phyloP scores from a whole-genome alignment of 805 yeast genomes.

The Zygotorulaspora danielsina region DNA sequence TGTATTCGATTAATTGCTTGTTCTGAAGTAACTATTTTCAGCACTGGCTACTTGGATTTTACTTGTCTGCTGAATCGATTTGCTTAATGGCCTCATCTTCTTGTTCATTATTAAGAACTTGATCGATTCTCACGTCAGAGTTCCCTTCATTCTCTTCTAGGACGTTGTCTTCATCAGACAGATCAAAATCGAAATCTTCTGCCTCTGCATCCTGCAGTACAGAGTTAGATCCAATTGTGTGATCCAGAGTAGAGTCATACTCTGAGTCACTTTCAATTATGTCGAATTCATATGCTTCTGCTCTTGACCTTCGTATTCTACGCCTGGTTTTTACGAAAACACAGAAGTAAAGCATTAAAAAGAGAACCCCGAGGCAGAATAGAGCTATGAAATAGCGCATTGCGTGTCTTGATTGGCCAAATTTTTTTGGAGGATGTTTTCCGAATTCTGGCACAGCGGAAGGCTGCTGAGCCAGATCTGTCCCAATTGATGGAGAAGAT shows the following conservation, averaged over 20 bases:
- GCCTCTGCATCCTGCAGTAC: constrained; percentile 18
- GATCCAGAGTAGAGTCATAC: constrained; percentile 32
- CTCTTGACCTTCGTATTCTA: constrained; percentile 52
- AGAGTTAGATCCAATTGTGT: constrained; percentile 15
- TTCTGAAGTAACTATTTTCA: too few relatives aligned
- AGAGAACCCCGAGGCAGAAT: constrained; percentile 53
- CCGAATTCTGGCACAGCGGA: constrained; percentile 15
- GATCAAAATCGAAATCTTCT: constrained; percentile 34
- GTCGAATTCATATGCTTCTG: constrained; percentile 72
- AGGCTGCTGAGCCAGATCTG: background rate
- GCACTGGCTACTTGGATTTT: too few relatives aligned
- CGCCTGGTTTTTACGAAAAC: constrained; percentile 41
- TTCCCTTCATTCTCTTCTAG: constrained; percentile 4
- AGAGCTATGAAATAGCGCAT: constrained; percentile 60
- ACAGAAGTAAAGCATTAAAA: constrained; percentile 43
- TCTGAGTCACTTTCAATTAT: constrained; percentile 62
- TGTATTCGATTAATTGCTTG: too few relatives aligned
- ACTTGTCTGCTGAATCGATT: too few relatives aligned
- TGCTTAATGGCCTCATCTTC: too few relatives aligned
- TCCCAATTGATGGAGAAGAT: constrained; percentile 4
- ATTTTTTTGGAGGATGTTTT: constrained; percentile 31
- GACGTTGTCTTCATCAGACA: constrained; percentile 32
- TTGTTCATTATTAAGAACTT: constrained; percentile 1
- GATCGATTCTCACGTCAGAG: constrained; percentile 5
- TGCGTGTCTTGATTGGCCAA: constrained; percentile 43